These are phyloP conservation scores for Lachancea fermentati DNA, from an alignment of 805 yeast genomes.

Conservation along the genomic window DNA sequence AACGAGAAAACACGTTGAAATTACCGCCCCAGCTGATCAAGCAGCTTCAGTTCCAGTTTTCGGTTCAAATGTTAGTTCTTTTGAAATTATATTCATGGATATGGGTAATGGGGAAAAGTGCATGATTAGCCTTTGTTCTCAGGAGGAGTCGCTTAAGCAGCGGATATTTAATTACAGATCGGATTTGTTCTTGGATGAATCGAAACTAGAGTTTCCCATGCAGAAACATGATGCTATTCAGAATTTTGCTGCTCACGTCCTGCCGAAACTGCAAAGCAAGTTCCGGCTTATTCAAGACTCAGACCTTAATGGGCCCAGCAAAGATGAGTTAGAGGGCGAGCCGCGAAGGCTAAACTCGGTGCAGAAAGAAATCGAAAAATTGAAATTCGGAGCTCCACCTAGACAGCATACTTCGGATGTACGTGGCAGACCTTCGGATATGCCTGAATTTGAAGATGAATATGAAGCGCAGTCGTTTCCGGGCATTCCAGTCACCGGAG, in stretches of 20 bases:
- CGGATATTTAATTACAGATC: constrained; percentile 14
- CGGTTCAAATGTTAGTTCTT: not conserved
- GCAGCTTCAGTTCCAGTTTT: not conserved
- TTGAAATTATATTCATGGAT: constrained; percentile 10
- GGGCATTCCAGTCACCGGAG: constrained; percentile 10
- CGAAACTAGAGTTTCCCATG: constrained; percentile 11
- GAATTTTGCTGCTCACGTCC: constrained; percentile 2
- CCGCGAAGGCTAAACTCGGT: not conserved
- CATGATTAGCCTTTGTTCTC: constrained; percentile 15
- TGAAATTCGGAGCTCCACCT: constrained; percentile 20
- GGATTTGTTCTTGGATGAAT: constrained; percentile 8
- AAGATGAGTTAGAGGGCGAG: not conserved
- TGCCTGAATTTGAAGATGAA: constrained; percentile 34
- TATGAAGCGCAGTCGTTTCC: constrained; percentile 21
- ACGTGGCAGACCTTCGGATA: constrained; percentile 14
- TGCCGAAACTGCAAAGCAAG: constrained; percentile 4
- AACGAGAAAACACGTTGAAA: constrained; percentile 5
- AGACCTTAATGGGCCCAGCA: not conserved
- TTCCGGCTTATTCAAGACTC: constrained; percentile 1
- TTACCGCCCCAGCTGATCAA: constrained; percentile 1
- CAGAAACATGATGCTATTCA: constrained; percentile 4
- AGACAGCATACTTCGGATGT: constrained; percentile 23
- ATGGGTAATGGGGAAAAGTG: constrained; percentile 11
- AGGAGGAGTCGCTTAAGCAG: constrained; percentile 13
- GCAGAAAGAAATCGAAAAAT: constrained; percentile 5